A percentile compares a stretch with the other conserved stretches of the same genome.
phyloP scores from a whole-genome alignment of 1,139 yeast species.

The Blastobotrys ciferrii region DNA sequence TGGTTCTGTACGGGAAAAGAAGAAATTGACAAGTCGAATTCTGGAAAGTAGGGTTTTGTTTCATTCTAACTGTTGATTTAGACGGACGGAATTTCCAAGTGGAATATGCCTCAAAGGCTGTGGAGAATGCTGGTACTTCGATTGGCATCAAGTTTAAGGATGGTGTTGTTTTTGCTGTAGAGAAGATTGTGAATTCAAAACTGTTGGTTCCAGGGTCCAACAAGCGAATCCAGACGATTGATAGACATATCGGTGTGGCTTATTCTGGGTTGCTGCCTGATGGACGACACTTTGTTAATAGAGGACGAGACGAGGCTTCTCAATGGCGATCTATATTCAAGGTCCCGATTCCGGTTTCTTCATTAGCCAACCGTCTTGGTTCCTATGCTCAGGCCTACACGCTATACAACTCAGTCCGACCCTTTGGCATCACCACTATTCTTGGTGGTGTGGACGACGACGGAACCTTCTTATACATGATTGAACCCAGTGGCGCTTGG shows the following conservation, averaged over 20 bases:
- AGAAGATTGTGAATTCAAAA: constrained; percentile 83
- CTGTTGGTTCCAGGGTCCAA: constrained; percentile 86
- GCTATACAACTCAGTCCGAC: constrained; percentile 93
- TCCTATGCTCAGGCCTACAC: constrained; percentile 95
- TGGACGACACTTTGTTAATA: constrained; percentile 87
- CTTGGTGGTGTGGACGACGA: constrained; percentile 89
- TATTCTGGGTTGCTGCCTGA: constrained; percentile 96
- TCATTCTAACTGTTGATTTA: too few species aligned
- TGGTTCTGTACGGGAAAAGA: too few species aligned
- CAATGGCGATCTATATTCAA: constrained; percentile 77
- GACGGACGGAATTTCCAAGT: constrained; percentile 99
- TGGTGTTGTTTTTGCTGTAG: constrained; percentile 95
- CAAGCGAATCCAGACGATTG: constrained; percentile 87
- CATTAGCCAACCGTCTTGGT: constrained; percentile 84
- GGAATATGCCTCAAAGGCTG: constrained; percentile 96
- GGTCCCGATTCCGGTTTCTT: constrained; percentile 73
- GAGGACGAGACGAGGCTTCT: constrained; percentile 91
- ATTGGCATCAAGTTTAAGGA: constrained; percentile 89
- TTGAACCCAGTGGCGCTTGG: constrained; percentile 94
- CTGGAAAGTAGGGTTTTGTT: too few species aligned
- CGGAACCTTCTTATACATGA: constrained; percentile 83
- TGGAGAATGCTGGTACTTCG: constrained; percentile 94
- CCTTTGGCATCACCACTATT: constrained; percentile 90
- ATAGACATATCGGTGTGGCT: constrained; percentile 84
- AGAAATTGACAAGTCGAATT: too few species aligned